A percentile compares a stretch with the other conserved stretches of the same genome.
Conservation (phyloP, 208 protist species). For the Trypanosoma caninum region DNA sequence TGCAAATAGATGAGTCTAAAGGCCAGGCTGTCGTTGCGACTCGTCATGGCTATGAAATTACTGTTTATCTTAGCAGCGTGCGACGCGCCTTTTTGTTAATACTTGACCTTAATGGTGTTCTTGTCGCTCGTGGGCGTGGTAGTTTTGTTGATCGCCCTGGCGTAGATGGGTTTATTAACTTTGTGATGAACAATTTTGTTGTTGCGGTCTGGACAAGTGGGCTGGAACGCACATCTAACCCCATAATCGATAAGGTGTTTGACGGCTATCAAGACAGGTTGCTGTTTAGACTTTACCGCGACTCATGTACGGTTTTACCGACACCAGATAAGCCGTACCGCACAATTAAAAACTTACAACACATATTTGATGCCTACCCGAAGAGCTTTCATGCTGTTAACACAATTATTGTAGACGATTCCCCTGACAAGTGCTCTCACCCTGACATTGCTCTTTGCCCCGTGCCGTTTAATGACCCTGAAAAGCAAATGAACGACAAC, state of each 20-base stretch:
- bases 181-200: slow-evolving; percentile 85
- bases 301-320: slow-evolving; percentile 52
- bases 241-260: slow-evolving; percentile 86
- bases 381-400: slow-evolving; percentile 86
- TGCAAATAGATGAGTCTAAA: slow-evolving; percentile 44
- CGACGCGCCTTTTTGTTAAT: slow-evolving; percentile 81
- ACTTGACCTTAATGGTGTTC: slow-evolving; percentile 88
- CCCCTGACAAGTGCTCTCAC: slow-evolving; percentile 87
- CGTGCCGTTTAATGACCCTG: slow-evolving; percentile 71
- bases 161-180: slow-evolving; percentile 73
- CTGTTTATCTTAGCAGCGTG: slow-evolving; percentile 44
- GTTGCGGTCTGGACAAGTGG: slow-evolving; percentile 91
- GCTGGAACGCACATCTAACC: slow-evolving; percentile 75
- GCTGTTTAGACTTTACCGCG: slow-evolving; percentile 79
- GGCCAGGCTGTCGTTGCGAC: slow-evolving; percentile 64
- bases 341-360: slow-evolving; percentile 85
- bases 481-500: slow-evolving; percentile 50
- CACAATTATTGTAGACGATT: slow-evolving; percentile 91
- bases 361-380: slow-evolving; percentile 78
- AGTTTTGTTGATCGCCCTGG: slow-evolving; percentile 71
- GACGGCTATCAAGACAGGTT: slow-evolving; percentile 71
- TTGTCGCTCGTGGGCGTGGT: slow-evolving; percentile 67
- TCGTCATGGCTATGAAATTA: slow-evolving; percentile 81
- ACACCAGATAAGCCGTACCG: slow-evolving; percentile 67
- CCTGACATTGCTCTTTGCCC: slow-evolving; percentile 88